phyloP scores from a whole-genome alignment of 257 asterid genomes.

The Jaltomata sinuosa region DNA sequence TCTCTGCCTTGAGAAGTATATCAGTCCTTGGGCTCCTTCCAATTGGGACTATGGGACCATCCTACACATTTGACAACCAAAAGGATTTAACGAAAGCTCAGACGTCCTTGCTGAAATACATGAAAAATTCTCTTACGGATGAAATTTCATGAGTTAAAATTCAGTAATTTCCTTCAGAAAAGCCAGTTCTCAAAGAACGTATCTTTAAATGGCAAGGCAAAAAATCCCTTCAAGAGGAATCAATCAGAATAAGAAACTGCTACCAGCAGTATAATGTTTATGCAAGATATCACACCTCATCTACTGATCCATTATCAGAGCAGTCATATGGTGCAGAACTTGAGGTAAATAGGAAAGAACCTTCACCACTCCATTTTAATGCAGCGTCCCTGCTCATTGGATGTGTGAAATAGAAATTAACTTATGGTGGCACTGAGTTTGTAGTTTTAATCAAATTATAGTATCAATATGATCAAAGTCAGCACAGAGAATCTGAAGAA shows the following conservation, averaged over 20 bases:
- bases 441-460: not conserved
- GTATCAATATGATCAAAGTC: not conserved
- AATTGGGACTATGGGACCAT: conserved; percentile 71
- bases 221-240: not conserved
- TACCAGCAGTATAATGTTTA: conserved; percentile 5
- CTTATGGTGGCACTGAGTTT: not conserved
- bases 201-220: not conserved
- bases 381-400: conserved; percentile 64
- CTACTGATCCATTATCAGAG: conserved; percentile 73
- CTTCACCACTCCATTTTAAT: conserved; percentile 85
- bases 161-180: not conserved
- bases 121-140: not conserved
- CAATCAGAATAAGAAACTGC: not conserved
- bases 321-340: conserved; percentile 94
- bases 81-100: conserved; percentile 2
- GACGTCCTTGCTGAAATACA: not conserved
- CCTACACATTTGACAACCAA: conserved; percentile 30
- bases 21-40: conserved; percentile 92
- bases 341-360: conserved; percentile 86
- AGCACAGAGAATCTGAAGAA: not conserved
- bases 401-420: not conserved
- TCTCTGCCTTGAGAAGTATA: conserved; percentile 70
- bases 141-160: not conserved
- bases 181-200: not conserved
- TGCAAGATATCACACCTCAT: conserved; percentile 63